phyloP scores from a whole-genome alignment of 2,329 filamentous ascomycete species.

The Alternaria ethzedia region DNA sequence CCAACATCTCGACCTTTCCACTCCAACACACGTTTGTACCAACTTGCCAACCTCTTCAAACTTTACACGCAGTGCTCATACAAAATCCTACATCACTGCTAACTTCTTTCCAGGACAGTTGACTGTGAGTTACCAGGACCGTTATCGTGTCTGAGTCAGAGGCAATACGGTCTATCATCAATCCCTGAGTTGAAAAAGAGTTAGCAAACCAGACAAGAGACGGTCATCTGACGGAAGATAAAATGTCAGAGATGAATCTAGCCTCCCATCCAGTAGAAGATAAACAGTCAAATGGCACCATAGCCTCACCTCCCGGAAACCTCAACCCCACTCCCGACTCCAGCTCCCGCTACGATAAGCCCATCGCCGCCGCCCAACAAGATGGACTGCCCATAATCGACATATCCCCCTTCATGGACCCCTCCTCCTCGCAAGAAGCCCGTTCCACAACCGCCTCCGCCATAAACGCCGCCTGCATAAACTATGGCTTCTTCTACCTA shows the following conservation, averaged over 20 bases:
- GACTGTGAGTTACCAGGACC: background rate
- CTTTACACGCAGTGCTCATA: background rate
- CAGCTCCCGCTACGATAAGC: conserved; percentile 14
- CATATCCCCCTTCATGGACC: conserved; percentile 47
- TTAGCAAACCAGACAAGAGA: background rate
- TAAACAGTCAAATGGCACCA: conserved; percentile 1
- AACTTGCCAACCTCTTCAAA: background rate
- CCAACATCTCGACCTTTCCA: background rate
- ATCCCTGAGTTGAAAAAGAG: background rate
- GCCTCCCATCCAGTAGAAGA: conserved; percentile 15
- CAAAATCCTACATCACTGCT: rapidly evolving
- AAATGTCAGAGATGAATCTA: conserved; percentile 22
- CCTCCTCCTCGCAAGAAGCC: conserved; percentile 17
- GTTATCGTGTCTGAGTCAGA: background rate
- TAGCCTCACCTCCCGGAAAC: background rate
- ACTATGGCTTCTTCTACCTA: conserved; percentile 54
- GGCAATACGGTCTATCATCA: background rate
- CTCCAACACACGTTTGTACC: background rate
- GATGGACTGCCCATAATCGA: conserved; percentile 50
- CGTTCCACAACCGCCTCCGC: conserved; percentile 37
- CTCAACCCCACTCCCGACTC: conserved; percentile 31
- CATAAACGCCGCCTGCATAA: conserved; percentile 45
- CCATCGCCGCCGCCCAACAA: conserved; percentile 21
- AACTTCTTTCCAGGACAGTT: too few relatives aligned
- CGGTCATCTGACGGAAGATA: background rate